Conservation (phyloP, 352 stramenopile species). For the Globisporangium solare region DNA sequence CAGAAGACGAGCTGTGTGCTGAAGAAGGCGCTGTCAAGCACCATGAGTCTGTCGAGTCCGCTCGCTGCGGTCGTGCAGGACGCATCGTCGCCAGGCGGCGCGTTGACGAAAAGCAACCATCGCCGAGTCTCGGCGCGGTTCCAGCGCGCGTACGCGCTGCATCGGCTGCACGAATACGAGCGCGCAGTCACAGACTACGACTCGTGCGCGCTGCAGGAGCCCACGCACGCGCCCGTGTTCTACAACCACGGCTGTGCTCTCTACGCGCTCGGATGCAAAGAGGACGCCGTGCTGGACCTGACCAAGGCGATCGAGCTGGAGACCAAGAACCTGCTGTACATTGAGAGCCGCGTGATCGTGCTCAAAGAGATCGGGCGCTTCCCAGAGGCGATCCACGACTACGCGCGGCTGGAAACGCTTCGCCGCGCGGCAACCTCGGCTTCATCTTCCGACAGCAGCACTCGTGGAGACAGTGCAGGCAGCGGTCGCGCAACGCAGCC, state of each 20-base stretch:
- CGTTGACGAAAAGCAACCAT: constrained; percentile 19
- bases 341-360: constrained; percentile 60
- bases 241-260: constrained; percentile 67
- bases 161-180: constrained; percentile 40
- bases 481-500: background rate
- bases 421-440: constrained; percentile 15
- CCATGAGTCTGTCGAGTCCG: background rate
- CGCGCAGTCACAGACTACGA: constrained; percentile 54
- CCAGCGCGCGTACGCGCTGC: constrained; percentile 55
- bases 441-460: background rate
- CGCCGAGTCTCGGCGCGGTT: constrained; percentile 33
- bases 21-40: constrained; percentile 31
- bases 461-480: no score
- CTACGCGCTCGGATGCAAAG: constrained; percentile 38
- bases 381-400: constrained; percentile 67
- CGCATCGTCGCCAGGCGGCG: background rate
- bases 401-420: constrained; percentile 55
- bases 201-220: constrained; percentile 37
- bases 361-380: constrained; percentile 59
- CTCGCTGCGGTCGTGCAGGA: background rate
- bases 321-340: constrained; percentile 51
- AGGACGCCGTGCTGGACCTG: constrained; percentile 49
- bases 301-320: constrained; percentile 63
- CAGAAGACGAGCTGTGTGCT: constrained; percentile 30
- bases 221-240: constrained; percentile 28